phyloP scores from a whole-genome alignment of 257 asterid genomes.

The Solanum clarkiae region DNA sequence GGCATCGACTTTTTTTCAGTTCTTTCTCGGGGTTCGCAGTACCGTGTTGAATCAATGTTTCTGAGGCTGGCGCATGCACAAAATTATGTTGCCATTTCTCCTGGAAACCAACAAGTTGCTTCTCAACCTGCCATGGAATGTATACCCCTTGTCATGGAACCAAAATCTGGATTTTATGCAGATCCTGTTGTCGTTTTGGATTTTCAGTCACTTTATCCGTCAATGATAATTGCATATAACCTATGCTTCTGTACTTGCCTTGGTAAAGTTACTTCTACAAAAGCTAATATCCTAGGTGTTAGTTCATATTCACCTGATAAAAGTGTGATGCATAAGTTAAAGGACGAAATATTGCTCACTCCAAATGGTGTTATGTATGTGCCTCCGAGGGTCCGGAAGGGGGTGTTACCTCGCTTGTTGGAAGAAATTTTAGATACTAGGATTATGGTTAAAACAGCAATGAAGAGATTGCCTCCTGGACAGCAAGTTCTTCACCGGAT shows the following conservation, averaged over 20 bases:
- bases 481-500: constrained; percentile 74
- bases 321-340: constrained; percentile 29
- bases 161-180: constrained; percentile 83
- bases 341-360: constrained; percentile 54
- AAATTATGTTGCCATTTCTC: constrained; percentile 90
- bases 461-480: constrained; percentile 68
- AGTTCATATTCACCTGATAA: constrained; percentile 57
- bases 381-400: constrained; percentile 66
- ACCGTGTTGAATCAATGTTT: constrained; percentile 95
- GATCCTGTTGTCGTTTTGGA: constrained; percentile 93
- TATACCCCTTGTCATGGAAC: constrained; percentile 97
- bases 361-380: constrained; percentile 90
- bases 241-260: constrained; percentile 94
- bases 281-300: constrained; percentile 61
- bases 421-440: constrained; percentile 92
- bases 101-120: constrained; percentile 88
- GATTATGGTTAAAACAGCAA: constrained; percentile 93
- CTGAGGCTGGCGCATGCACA: constrained; percentile 85
- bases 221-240: constrained; percentile 90
- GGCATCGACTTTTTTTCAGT: constrained; percentile 96
- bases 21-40: constrained; percentile 91
- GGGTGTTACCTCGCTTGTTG: constrained; percentile 76
- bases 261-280: constrained; percentile 54
- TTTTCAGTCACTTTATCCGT: constrained; percentile 96
- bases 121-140: constrained; percentile 98